phyloP scores from a whole-genome alignment of 1,284 basidiomycete genomes.

The Ganoderma meredithae region DNA sequence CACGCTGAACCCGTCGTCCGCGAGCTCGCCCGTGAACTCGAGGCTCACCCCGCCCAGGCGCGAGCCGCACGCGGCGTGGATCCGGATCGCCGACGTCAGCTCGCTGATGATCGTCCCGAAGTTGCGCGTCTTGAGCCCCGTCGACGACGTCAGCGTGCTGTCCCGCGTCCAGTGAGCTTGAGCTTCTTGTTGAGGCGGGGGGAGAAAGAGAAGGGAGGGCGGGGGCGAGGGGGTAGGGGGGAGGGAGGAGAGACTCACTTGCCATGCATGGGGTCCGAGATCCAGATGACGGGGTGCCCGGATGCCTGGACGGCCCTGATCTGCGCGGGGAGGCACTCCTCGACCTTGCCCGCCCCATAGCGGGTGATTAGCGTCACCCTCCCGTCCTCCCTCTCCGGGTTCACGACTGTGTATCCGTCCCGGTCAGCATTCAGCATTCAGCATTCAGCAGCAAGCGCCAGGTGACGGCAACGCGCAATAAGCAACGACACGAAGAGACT shows the following conservation, averaged over 20 bases:
- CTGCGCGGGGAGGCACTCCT: slow-evolving; percentile 79
- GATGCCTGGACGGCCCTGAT: slow-evolving; percentile 86
- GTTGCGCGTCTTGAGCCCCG: slow-evolving; percentile 87
- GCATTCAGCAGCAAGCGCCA: neutral
- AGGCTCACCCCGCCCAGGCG: slow-evolving; percentile 94
- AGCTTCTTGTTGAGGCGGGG: too few species aligned
- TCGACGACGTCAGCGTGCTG: slow-evolving; percentile 83
- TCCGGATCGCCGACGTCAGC: slow-evolving; percentile 82
- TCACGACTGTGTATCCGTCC: slow-evolving; percentile 66
- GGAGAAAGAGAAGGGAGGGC: too few species aligned
- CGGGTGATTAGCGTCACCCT: slow-evolving; percentile 92
- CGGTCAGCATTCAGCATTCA: neutral
- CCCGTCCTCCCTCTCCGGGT: slow-evolving; percentile 85
- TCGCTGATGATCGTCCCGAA: slow-evolving; percentile 94
- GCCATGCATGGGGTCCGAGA: slow-evolving; percentile 98
- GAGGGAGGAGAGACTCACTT: too few species aligned
- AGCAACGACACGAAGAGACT: too few species aligned
- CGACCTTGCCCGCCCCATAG: slow-evolving; percentile 90
- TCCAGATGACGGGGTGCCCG: slow-evolving; percentile 89
- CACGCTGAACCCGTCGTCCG: slow-evolving; percentile 92
- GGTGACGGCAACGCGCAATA: too few species aligned
- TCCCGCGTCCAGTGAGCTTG: neutral
- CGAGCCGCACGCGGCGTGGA: slow-evolving; percentile 78
- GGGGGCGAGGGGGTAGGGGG: too few species aligned
- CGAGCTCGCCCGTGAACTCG: slow-evolving; percentile 96